A percentile compares a stretch with the other conserved stretches of the same genome.
Conservation (phyloP, 805 yeast species). For the Metschnikowia koreensis region DNA sequence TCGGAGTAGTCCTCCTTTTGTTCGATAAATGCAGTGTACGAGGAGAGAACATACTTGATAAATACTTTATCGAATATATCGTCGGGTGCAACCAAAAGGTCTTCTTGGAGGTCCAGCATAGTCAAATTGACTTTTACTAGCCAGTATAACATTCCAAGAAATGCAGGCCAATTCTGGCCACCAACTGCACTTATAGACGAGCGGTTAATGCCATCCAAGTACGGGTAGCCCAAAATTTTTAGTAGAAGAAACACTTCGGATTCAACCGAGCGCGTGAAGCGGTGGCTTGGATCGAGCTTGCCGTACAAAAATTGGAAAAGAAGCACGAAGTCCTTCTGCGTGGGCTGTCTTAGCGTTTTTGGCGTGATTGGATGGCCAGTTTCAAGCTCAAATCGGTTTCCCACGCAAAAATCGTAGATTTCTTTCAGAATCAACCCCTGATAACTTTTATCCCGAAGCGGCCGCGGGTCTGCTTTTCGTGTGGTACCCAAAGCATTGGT, state of each 20-base stretch:
- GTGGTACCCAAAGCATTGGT: background rate
- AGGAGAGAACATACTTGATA: conserved; percentile 58
- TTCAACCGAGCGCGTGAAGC: conserved; percentile 66
- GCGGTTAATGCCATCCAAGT: conserved; percentile 73
- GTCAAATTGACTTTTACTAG: conserved; percentile 53
- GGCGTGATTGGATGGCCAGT: conserved; percentile 67
- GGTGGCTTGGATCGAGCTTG: conserved; percentile 75
- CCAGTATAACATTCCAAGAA: conserved; percentile 84
- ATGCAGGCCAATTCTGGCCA: conserved; percentile 82
- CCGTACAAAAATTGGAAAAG: conserved; percentile 79
- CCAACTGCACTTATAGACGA: conserved; percentile 90
- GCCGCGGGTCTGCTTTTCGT: conserved; percentile 59
- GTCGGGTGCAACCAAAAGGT: conserved; percentile 33
- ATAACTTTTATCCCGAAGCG: conserved; percentile 68
- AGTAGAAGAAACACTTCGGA: conserved; percentile 69
- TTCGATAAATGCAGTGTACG: conserved; percentile 65
- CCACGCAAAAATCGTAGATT: conserved; percentile 59
- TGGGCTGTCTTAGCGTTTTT: conserved; percentile 69
- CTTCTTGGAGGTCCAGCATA: conserved; percentile 28
- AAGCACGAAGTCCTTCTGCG: conserved; percentile 78
- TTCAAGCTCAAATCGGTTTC: conserved; percentile 69
- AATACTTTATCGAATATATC: conserved; percentile 51
- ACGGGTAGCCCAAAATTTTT: conserved; percentile 72
- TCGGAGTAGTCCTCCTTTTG: conserved; percentile 61
- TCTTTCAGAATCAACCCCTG: conserved; percentile 66